phyloP scores from a whole-genome alignment of 352 stramenopile species.

The Phytophthora pluvialis region DNA sequence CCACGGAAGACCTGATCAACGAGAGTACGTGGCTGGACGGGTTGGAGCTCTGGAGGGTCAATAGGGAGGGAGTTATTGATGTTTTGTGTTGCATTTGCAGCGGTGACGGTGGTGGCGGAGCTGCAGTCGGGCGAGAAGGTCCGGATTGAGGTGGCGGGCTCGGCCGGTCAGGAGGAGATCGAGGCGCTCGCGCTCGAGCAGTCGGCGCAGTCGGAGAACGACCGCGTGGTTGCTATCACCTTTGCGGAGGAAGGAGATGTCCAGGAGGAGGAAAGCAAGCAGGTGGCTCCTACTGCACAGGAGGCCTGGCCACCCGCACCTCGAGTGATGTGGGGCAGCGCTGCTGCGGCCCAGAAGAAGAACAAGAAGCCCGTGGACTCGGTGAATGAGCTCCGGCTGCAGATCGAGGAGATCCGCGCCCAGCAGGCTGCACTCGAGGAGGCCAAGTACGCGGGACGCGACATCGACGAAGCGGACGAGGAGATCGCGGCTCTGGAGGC shows the following conservation, averaged over 20 bases:
- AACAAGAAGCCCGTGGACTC: constrained; percentile 26
- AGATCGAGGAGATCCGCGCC: constrained; percentile 67
- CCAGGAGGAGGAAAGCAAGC: constrained; percentile 22
- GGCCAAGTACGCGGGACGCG: constrained; percentile 75
- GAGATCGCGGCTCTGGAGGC: constrained; percentile 73
- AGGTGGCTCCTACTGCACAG: constrained; percentile 34
- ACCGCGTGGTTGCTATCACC: constrained; percentile 65
- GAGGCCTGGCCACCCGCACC: constrained; percentile 52
- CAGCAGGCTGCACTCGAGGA: constrained; percentile 70
- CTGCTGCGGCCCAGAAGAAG: constrained; percentile 29
- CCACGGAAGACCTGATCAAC: constrained; percentile 58
- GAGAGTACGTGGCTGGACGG: constrained; percentile 58
- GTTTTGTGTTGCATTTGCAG: constrained; percentile 31
- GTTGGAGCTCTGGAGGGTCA: background rate
- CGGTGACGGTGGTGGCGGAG: constrained; percentile 63
- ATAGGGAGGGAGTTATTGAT: background rate
- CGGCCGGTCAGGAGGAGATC: constrained; percentile 69
- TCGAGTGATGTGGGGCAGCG: constrained; percentile 59
- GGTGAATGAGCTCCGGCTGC: constrained; percentile 43
- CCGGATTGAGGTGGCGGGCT: constrained; percentile 59
- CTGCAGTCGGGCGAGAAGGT: constrained; percentile 62
- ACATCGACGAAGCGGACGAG: constrained; percentile 83
- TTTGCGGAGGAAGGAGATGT: constrained; percentile 67
- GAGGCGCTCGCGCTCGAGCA: constrained; percentile 59
- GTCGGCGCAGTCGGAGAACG: constrained; percentile 35